These are phyloP conservation scores for Phytophthora constricta DNA, from an alignment of 352 stramenopile genomes.

Conservation along the genomic window DNA sequence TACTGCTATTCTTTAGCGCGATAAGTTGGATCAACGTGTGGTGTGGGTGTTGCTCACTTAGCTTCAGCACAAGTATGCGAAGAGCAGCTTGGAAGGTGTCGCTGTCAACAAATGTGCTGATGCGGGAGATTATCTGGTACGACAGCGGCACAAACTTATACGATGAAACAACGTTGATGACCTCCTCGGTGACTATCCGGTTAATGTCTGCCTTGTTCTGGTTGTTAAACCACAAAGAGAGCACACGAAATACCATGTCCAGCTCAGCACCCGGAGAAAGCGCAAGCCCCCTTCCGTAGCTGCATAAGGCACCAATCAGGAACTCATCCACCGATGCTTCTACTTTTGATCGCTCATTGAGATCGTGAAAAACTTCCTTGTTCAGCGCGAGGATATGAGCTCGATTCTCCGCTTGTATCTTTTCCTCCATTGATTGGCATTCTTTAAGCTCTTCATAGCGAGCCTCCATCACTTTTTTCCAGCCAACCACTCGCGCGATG, in stretches of 20 bases:
- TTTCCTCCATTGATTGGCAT: conserved; percentile 64
- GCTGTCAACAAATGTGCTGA: conserved; percentile 63
- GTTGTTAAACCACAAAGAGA: conserved; percentile 96
- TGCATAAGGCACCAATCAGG: conserved; percentile 86
- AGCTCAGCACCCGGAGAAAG: conserved; percentile 77
- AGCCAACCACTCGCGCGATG: conserved; percentile 90
- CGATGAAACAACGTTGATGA: conserved; percentile 88
- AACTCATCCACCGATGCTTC: conserved; percentile 89
- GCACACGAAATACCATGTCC: conserved; percentile 92
- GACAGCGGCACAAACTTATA: conserved; percentile 97
- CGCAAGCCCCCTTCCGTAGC: conserved; percentile 75
- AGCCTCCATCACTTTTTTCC: conserved; percentile 78
- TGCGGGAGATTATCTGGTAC: conserved; percentile 98
- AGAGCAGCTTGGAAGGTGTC: conserved; percentile 88
- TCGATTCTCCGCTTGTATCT: conserved; percentile 69
- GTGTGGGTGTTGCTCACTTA: conserved; percentile 96
- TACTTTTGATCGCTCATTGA: conserved; percentile 86
- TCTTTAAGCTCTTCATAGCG: conserved; percentile 66
- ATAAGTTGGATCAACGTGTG: conserved; percentile 96
- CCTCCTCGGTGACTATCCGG: conserved; percentile 77
- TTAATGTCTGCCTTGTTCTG: conserved; percentile 78
- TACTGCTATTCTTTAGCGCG: conserved; percentile 93
- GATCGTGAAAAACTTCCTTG: conserved; percentile 90
- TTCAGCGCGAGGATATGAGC: conserved; percentile 74
- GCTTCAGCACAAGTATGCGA: conserved; percentile 88